A percentile compares a stretch with the other conserved stretches of the same genome.
Evolutionary conservation across 345 rosid species (phyloP).

Genomic region (Linum tenue): DNA sequence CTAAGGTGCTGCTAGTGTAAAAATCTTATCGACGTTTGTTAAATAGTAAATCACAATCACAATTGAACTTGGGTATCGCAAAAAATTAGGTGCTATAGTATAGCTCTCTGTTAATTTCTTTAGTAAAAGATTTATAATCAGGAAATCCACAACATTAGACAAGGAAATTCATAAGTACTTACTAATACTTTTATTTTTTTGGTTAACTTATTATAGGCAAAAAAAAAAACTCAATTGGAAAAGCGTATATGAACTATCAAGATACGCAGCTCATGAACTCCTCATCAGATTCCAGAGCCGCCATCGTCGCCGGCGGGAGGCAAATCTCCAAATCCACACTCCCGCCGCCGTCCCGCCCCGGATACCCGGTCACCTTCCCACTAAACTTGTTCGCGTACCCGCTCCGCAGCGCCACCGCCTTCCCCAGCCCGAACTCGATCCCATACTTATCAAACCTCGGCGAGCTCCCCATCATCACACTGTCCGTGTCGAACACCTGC

Average conservation of each 20-base stretch:
- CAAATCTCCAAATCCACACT: constrained; percentile 68
- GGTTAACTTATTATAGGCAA: too few species aligned
- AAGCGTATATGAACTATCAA: not conserved
- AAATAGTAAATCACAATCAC: too few species aligned
- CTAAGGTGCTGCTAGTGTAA: too few species aligned
- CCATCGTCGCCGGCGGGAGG: constrained; percentile 47
- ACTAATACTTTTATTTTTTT: too few species aligned
- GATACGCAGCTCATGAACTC: constrained; percentile 40
- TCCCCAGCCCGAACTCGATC: constrained; percentile 67
- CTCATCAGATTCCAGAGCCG: constrained; percentile 43
- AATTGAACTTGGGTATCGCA: too few species aligned
- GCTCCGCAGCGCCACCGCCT: constrained; percentile 58
- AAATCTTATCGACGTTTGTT: too few species aligned
- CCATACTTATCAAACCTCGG: constrained; percentile 77
- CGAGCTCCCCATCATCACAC: constrained; percentile 72
- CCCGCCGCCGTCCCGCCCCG: constrained; percentile 57
- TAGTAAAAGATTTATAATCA: too few species aligned
- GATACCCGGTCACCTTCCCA: constrained; percentile 53
- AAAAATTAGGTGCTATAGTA: too few species aligned
- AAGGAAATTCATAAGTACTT: too few species aligned
- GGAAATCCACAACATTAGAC: too few species aligned
- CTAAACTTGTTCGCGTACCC: constrained; percentile 68
- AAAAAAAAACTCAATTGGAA: too few species aligned
- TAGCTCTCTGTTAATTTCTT: too few species aligned
- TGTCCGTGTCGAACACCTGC: constrained; percentile 38